Percentiles rank a stretch among this genome's conserved stretches.
phyloP scores from a whole-genome alignment of 2,329 filamentous ascomycete species.

The Harringtonia aguacate region DNA sequence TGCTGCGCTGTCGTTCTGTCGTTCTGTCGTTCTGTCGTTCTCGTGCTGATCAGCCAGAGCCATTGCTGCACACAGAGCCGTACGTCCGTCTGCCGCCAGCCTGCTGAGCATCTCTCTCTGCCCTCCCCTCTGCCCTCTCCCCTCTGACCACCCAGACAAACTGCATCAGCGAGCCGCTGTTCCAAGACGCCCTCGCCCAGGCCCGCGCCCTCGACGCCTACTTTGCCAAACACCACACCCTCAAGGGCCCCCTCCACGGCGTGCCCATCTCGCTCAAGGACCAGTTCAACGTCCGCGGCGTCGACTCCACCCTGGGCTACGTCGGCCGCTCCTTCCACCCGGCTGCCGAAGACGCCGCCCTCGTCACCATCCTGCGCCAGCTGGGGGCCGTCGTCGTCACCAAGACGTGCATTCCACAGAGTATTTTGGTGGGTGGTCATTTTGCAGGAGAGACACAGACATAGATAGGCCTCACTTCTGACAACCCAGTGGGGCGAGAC shows the following conservation, averaged over 20 bases:
- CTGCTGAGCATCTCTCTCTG: background rate
- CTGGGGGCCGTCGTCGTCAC: slow-evolving; percentile 18
- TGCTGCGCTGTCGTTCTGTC: too few relatives aligned
- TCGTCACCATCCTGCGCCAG: slow-evolving; percentile 16
- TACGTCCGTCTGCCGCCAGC: background rate
- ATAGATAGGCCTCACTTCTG: too few relatives aligned
- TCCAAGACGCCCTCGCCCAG: slow-evolving; percentile 18
- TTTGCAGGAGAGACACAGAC: too few relatives aligned
- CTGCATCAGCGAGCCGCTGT: slow-evolving; percentile 31
- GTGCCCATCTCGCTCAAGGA: slow-evolving; percentile 28
- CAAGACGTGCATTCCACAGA: slow-evolving; percentile 18
- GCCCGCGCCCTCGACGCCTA: slow-evolving; percentile 21
- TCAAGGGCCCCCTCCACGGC: slow-evolving; percentile 24
- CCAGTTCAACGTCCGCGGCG: slow-evolving; percentile 16
- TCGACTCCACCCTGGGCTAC: slow-evolving; percentile 19
- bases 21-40: too few relatives aligned
- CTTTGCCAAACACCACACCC: slow-evolving; percentile 14
- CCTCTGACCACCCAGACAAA: background rate
- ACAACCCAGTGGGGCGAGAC: slow-evolving; percentile 22
- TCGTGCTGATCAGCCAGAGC: slow-evolving; percentile 20
- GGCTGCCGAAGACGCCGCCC: background rate
- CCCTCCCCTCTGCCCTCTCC: background rate
- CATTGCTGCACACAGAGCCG: slow-evolving; percentile 1
- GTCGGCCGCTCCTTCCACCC: slow-evolving; percentile 16
- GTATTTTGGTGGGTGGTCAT: too few relatives aligned